Conservation (phyloP, 306 rosid genomes). For the Trifolium dubium region DNA sequence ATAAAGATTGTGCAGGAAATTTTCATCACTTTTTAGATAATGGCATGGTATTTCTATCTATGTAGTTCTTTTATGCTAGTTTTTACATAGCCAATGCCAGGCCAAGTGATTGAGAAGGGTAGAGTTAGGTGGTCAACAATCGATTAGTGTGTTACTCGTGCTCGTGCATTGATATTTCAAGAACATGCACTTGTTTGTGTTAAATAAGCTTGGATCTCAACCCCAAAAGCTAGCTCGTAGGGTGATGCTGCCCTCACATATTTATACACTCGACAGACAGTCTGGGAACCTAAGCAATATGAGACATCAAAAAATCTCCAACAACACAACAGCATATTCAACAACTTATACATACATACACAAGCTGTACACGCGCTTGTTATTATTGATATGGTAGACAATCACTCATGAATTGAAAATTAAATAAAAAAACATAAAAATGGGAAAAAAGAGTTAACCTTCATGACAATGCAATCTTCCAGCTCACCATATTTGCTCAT, state of each 20-base stretch:
- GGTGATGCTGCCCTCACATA: too few relatives aligned
- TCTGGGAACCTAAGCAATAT: too few relatives aligned
- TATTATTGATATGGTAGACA: neutral
- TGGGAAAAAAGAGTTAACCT: slow-evolving; percentile 52
- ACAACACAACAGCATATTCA: too few relatives aligned
- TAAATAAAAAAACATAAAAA: neutral
- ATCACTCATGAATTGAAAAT: neutral
- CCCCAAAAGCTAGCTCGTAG: too few relatives aligned
- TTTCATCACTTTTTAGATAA: slow-evolving; percentile 3
- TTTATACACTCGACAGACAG: too few relatives aligned
- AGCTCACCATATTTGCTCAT: slow-evolving; percentile 86
- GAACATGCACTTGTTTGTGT: neutral
- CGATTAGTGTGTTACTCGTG: neutral
- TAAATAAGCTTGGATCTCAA: too few relatives aligned
- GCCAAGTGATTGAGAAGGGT: neutral
- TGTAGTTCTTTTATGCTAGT: neutral
- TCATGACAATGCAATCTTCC: slow-evolving; percentile 96
- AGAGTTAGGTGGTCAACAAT: neutral
- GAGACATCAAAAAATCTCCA: too few relatives aligned
- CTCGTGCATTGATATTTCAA: slow-evolving; percentile 2
- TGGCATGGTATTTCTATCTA: neutral
- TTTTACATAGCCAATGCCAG: neutral
- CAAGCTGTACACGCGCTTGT: neutral
- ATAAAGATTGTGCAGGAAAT: neutral
- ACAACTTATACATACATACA: neutral